Conservation (phyloP, 306 rosid species). For the Vigna unguiculata region DNA sequence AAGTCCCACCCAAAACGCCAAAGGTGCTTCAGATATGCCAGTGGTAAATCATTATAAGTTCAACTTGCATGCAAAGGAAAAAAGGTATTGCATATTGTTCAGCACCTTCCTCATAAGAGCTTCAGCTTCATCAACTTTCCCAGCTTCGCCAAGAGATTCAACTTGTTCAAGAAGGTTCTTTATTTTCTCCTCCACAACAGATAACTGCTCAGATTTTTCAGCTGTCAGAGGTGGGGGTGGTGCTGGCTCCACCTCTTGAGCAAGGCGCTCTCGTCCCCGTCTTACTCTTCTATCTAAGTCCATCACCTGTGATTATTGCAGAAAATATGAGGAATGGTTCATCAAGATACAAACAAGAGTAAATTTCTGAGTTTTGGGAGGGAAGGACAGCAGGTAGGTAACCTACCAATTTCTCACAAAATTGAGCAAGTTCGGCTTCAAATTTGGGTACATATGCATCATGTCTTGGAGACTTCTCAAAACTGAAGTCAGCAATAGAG, state of each 20-base stretch:
- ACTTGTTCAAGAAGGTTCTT: constrained; percentile 97
- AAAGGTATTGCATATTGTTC: constrained; percentile 35
- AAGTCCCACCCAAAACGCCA: background rate
- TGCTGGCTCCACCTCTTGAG: constrained; percentile 96
- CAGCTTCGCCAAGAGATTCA: constrained; percentile 98
- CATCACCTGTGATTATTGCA: constrained; percentile 70
- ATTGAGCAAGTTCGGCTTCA: constrained; percentile 94
- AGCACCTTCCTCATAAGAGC: constrained; percentile 97
- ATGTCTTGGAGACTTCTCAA: constrained; percentile 94
- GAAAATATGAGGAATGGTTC: constrained; percentile 19
- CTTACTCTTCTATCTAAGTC: constrained; percentile 98
- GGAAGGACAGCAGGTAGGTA: background rate
- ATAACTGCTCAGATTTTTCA: constrained; percentile 85
- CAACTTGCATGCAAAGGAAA: constrained; percentile 12
- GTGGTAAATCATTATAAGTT: constrained; percentile 16
- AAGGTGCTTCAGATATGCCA: constrained; percentile 14
- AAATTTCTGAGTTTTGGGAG: background rate
- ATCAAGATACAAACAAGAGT: constrained; percentile 27
- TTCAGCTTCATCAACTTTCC: constrained; percentile 99
- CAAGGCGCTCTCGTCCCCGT: constrained; percentile 95
- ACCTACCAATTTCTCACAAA: constrained; percentile 94
- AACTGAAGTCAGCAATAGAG: constrained; percentile 58
- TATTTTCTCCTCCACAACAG: constrained; percentile 93
- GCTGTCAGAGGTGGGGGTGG: constrained; percentile 83
- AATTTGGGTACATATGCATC: constrained; percentile 81